Base-by-base conservation (phyloP, 2,329 filamentous ascomycete species). In the Fusarium irregulare region DNA sequence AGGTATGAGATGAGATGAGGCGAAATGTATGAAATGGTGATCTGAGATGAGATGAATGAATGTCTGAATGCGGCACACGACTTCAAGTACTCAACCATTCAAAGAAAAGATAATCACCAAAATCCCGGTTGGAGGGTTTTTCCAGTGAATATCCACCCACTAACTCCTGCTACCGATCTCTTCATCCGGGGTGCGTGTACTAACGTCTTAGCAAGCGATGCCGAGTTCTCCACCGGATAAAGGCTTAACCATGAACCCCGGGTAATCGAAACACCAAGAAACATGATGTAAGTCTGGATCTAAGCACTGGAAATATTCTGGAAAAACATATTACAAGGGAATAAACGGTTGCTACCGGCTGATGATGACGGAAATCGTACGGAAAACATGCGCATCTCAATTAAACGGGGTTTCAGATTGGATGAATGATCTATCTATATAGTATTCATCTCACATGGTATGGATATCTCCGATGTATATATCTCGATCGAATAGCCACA, bases 121-220 rank as follows among this genome's bases (percentile, higher is more conserved):
- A 30, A 40, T 16, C 14, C 70, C 68, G 62, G 62, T 53, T 27
- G 55, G 62, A 47, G 55, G 60, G 58, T 63, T 73, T 72, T 72
- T 58, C 69, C 67, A 56, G 34, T 50, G 42, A 58, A 57, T 70
- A 64, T 49, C 55, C 42, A 49, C 46, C 41, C 30, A 7, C 28
- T 40, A 44, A 32, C 11, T 34, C 16, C 4, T 34, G 10, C 49
- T 41, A 53, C 45, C 27, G 42, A 21, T 48, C 37, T 63, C 32
- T 57, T 62, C 63, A 64, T 59, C 63, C 51, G 63, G 56, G 59
- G 60, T 46, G 18, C 51, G 30, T 55, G 14, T 21, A 44, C 20
- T 44, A 44, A 49, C 12, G 14, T 14, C 46, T 37, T 37, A 18
- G 48, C 30, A 37, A 16, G 28, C 21, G 48, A 56, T 63, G 55